Evolutionary conservation across 768 basidiomycete species (phyloP).

Genomic region (Mycena rebaudengoi): DNA sequence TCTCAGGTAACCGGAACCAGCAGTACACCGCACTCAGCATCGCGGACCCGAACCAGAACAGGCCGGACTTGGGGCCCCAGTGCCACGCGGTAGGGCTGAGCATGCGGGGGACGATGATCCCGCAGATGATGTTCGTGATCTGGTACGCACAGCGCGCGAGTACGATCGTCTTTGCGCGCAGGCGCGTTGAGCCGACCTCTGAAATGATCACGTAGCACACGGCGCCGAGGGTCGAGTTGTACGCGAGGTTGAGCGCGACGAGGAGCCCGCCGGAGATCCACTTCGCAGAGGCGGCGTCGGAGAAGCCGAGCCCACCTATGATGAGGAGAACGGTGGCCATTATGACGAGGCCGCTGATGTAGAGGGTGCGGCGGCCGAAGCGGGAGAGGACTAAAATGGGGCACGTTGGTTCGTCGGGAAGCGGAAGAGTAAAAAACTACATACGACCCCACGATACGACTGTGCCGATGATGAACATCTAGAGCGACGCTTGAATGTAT

Average conservation of each 20-base stretch:
- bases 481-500: too few relatives aligned
- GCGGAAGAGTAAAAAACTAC: background rate
- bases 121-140: slow-evolving; percentile 29
- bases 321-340: slow-evolving; percentile 31
- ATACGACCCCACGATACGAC: slow-evolving; percentile 32
- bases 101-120: slow-evolving; percentile 32
- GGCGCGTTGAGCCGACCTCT: slow-evolving; percentile 29
- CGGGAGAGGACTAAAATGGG: slow-evolving; percentile 19
- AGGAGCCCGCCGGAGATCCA: slow-evolving; percentile 29
- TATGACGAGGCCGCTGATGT: slow-evolving; percentile 24
- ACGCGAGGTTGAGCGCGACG: slow-evolving; percentile 29
- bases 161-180: slow-evolving; percentile 32
- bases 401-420: background rate
- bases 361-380: slow-evolving; percentile 33
- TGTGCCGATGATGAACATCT: slow-evolving; percentile 37
- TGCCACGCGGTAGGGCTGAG: slow-evolving; percentile 32
- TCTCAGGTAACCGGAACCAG: slow-evolving; percentile 28
- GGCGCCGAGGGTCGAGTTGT: slow-evolving; percentile 33
- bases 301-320: slow-evolving; percentile 31
- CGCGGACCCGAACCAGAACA: slow-evolving; percentile 31
- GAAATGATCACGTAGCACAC: slow-evolving; percentile 33
- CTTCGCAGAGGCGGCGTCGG: slow-evolving; percentile 8
- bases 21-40: slow-evolving; percentile 26
- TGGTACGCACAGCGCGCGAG: slow-evolving; percentile 30
- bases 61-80: slow-evolving; percentile 32